Percentiles rank a stretch among this genome's conserved stretches.
phyloP scores from a whole-genome alignment of 371 early-diverging fungal genomes.

The Lichtheimia ornata region DNA sequence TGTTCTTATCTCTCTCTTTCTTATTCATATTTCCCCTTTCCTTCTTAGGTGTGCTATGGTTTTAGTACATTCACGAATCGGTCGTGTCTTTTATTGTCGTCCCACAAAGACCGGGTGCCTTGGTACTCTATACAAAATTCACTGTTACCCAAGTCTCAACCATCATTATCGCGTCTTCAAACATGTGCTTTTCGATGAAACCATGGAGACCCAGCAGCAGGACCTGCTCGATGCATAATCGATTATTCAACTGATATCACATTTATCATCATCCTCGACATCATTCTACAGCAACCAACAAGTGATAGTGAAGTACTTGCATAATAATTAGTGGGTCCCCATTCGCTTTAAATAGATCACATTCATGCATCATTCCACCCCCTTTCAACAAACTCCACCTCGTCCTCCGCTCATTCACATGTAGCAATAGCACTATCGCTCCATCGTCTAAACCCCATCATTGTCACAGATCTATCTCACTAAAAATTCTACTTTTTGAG shows the following conservation, averaged over 20 bases:
- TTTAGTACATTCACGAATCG: conserved; percentile 75
- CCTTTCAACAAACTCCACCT: too few relatives aligned
- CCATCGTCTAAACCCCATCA: too few relatives aligned
- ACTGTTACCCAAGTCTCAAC: conserved; percentile 69
- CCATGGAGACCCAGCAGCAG: neutral
- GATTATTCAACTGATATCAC: too few relatives aligned
- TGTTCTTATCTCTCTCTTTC: too few relatives aligned
- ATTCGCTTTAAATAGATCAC: neutral
- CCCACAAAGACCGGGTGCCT: conserved; percentile 66
- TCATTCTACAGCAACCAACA: too few relatives aligned
- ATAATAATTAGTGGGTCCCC: neutral
- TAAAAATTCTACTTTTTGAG: too few relatives aligned
- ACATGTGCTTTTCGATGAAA: conserved; percentile 4
- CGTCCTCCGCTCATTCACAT: too few relatives aligned
- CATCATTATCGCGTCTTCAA: conserved; percentile 63
- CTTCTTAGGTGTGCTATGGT: conserved; percentile 75
- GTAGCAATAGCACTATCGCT: too few relatives aligned
- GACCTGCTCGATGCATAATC: conserved; percentile 6
- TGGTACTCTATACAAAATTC: conserved; percentile 71
- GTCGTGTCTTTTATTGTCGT: conserved; percentile 70
- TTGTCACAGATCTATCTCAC: too few relatives aligned
- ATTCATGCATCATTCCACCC: neutral
- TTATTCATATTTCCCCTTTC: neutral
- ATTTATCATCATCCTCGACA: too few relatives aligned
- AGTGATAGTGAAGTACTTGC: neutral